phyloP scores from a whole-genome alignment of 2,329 filamentous ascomycete species.

The Fusarium mangiferae region DNA sequence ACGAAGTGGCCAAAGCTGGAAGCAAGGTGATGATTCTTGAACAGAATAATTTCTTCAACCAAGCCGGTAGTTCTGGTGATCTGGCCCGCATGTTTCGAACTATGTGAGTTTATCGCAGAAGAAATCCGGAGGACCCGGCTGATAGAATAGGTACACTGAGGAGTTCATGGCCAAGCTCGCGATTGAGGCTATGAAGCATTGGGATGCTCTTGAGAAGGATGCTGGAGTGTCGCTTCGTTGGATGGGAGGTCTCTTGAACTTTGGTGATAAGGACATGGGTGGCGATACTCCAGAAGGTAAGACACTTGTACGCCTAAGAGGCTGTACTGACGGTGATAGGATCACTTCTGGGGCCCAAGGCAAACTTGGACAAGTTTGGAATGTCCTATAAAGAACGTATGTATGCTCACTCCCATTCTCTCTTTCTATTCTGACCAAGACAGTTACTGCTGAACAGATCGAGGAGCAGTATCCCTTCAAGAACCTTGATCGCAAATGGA shows the following conservation, averaged over 20 bases:
- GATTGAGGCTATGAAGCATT: conserved; percentile 15
- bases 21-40: conserved; percentile 19
- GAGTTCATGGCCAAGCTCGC: conserved; percentile 26
- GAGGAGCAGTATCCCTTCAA: conserved; percentile 22
- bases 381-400: conserved; percentile 17
- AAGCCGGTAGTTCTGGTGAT: conserved; percentile 22
- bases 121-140: accelerated
- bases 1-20: conserved; percentile 25
- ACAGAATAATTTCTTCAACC: conserved; percentile 30
- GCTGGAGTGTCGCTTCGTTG: conserved; percentile 20
- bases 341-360: not conserved
- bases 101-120: not conserved
- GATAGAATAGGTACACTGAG: conserved; percentile 16
- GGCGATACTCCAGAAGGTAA: conserved; percentile 12
- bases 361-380: not conserved
- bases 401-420: accelerated
- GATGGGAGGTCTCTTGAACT: conserved; percentile 35
- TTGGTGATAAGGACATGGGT: conserved; percentile 13
- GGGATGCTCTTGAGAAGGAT: conserved; percentile 27
- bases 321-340: not conserved
- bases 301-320: accelerated
- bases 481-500: not conserved
- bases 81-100: conserved; percentile 28
- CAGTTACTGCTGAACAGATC: conserved; percentile 5
- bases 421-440: not conserved